A percentile compares a stretch with the other conserved stretches of the same genome.
Conservation (phyloP, 2,329 filamentous ascomycete genomes). For the Sarocladiaceae sp. region DNA sequence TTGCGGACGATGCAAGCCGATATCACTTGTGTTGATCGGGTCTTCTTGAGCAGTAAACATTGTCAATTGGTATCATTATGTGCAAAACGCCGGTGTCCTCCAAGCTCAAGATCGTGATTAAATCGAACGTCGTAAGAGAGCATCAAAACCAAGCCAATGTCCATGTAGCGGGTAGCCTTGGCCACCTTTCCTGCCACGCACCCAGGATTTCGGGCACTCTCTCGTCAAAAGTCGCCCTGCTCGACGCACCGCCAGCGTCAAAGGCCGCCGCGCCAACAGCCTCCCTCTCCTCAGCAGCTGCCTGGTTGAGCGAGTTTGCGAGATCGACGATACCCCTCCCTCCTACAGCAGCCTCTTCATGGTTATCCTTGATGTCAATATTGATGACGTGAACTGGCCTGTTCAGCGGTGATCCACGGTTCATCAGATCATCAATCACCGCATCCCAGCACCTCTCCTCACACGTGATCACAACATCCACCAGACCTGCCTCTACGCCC, state of each 20-base stretch:
- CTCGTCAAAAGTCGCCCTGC: constrained; percentile 79
- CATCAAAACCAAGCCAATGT: constrained; percentile 86
- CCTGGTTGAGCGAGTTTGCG: constrained; percentile 75
- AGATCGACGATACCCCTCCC: constrained; percentile 89
- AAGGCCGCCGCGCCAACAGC: constrained; percentile 58
- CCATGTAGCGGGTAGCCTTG: constrained; percentile 85
- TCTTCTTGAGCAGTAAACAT: too few species aligned
- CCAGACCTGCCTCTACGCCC: constrained; percentile 81
- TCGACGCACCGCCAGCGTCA: constrained; percentile 60
- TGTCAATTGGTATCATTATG: constrained; percentile 1
- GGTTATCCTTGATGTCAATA: constrained; percentile 96
- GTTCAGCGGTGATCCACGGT: constrained; percentile 79
- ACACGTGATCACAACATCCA: constrained; percentile 93
- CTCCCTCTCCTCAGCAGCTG: constrained; percentile 70
- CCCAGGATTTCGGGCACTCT: constrained; percentile 86
- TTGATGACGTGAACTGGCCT: constrained; percentile 96
- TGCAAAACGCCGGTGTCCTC: neutral
- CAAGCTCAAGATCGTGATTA: constrained; percentile 3
- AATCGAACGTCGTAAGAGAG: neutral
- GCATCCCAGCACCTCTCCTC: constrained; percentile 98
- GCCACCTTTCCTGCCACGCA: constrained; percentile 93
- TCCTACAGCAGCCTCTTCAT: constrained; percentile 88
- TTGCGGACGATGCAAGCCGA: too few species aligned
- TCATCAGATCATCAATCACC: constrained; percentile 87
- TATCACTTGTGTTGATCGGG: too few species aligned